A percentile compares a stretch with the other conserved stretches of the same genome.
phyloP scores from a whole-genome alignment of 2,329 filamentous ascomycete genomes.

The Thelonectria discophora region DNA sequence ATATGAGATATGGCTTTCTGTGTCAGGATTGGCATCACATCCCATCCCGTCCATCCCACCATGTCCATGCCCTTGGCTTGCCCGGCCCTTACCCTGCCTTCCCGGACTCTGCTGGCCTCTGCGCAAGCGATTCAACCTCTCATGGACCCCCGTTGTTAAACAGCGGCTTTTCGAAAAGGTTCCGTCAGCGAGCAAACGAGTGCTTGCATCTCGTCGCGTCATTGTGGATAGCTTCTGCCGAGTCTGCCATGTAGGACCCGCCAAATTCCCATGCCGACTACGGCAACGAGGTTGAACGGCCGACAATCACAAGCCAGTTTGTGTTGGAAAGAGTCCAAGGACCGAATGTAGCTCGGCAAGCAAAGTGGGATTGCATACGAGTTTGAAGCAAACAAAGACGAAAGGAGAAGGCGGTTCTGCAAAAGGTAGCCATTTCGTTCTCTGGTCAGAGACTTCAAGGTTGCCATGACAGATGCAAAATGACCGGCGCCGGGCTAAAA shows the following conservation, averaged over 20 bases:
- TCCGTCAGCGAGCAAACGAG: slow-evolving; percentile 4
- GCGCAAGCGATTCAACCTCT: not conserved
- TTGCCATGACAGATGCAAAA: not conserved
- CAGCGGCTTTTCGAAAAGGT: not conserved
- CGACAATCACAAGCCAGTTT: slow-evolving; percentile 19
- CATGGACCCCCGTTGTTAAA: not conserved
- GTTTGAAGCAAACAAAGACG: not conserved
- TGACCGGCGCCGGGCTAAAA: not conserved
- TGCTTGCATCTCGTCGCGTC: slow-evolving; percentile 19
- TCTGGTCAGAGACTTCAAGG: not conserved
- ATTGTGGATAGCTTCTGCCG: slow-evolving; percentile 14
- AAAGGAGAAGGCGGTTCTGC: slow-evolving; percentile 1
- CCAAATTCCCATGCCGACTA: slow-evolving; percentile 14
- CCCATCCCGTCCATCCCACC: not conserved
- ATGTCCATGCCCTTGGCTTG: not conserved
- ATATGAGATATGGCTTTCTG: not conserved
- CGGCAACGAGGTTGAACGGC: slow-evolving; percentile 4
- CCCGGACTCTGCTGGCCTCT: not conserved
- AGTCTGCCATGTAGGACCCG: slow-evolving; percentile 16
- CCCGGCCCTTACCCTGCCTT: not conserved
- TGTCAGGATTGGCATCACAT: not conserved
- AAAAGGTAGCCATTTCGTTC: not conserved
- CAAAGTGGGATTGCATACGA: not conserved
- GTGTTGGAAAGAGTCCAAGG: not conserved
- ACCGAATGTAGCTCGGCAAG: not conserved